phyloP scores from a whole-genome alignment of 192 early-diverging fungal genomes.

The Linnemannia exigua region DNA sequence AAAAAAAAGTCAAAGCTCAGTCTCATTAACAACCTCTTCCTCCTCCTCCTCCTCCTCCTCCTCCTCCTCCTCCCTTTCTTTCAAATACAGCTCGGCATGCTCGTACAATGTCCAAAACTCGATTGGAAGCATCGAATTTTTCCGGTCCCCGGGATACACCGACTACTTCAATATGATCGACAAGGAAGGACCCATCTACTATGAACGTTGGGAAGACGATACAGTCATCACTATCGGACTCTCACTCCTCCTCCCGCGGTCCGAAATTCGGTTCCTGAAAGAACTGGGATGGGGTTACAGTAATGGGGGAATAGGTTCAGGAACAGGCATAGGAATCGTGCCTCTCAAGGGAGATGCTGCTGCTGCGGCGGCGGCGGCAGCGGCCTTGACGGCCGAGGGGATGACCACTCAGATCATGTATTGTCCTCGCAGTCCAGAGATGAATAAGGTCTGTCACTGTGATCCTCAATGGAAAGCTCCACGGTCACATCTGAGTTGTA shows the following conservation, averaged over 20 bases:
- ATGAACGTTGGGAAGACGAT: constrained; percentile 70
- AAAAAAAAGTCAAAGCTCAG: background rate
- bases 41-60: background rate
- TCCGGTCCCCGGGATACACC: constrained; percentile 67
- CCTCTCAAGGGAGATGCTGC: background rate
- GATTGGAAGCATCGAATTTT: constrained; percentile 72
- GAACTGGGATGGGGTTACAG: constrained; percentile 29
- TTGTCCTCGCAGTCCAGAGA: constrained; percentile 4
- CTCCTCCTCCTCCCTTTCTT: background rate
- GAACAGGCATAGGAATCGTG: background rate
- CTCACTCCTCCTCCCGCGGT: constrained; percentile 8
- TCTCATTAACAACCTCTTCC: background rate
- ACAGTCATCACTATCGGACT: constrained; percentile 64
- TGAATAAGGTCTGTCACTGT: constrained; percentile 21
- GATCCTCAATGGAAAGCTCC: background rate
- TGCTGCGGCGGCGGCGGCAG: background rate
- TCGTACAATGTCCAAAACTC: constrained; percentile 82
- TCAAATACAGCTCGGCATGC: constrained; percentile 66
- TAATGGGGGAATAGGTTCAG: background rate
- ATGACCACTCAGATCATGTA: background rate
- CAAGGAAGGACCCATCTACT: constrained; percentile 49
- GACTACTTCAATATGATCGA: constrained; percentile 64
- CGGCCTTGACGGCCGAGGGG: background rate
- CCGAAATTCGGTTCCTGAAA: constrained; percentile 13
- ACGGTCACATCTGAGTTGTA: constrained; percentile 31